Evolutionary conservation across 805 yeast genomes (phyloP).

Genomic region (Wickerhamiella azyma): DNA sequence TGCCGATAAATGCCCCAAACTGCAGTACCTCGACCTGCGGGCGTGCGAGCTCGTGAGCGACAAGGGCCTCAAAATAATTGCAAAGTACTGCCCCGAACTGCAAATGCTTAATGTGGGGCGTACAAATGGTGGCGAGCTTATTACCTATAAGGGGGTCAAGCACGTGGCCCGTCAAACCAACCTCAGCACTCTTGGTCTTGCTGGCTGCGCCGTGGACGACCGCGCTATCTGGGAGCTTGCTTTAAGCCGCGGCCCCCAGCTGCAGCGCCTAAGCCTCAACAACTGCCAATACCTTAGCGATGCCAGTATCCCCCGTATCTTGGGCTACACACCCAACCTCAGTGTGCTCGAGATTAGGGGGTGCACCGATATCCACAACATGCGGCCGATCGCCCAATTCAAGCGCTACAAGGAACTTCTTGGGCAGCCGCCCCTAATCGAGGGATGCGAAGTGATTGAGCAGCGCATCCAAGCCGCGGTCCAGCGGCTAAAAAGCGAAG

Average conservation of each 20-base stretch:
- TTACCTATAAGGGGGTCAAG: constrained; percentile 57
- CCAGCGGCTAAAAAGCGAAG: constrained; percentile 39
- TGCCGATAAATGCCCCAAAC: constrained; percentile 40
- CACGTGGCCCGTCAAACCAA: constrained; percentile 43
- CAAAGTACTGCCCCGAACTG: constrained; percentile 44
- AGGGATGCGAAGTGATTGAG: constrained; percentile 63
- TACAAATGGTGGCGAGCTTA: constrained; percentile 47
- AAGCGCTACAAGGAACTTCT: constrained; percentile 30
- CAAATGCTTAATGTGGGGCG: constrained; percentile 66
- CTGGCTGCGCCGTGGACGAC: constrained; percentile 77
- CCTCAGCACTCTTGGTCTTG: constrained; percentile 64
- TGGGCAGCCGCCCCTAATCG: constrained; percentile 46
- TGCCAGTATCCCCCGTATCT: constrained; percentile 40
- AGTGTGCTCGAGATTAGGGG: constrained; percentile 68
- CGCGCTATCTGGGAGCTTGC: constrained; percentile 71
- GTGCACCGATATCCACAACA: constrained; percentile 40
- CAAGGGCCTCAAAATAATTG: constrained; percentile 56
- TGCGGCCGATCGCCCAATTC: constrained; percentile 55
- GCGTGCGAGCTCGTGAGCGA: constrained; percentile 76
- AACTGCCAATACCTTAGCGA: constrained; percentile 51
- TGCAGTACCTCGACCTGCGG: constrained; percentile 58
- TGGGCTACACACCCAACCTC: constrained; percentile 42
- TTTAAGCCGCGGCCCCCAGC: constrained; percentile 31
- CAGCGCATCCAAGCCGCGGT: constrained; percentile 48
- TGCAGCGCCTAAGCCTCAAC: constrained; percentile 62